Evolutionary conservation across 331 rosid species (phyloP), one percentile per base, ranked within the genome.

Genomic region (Rosa hybrid): DNA sequence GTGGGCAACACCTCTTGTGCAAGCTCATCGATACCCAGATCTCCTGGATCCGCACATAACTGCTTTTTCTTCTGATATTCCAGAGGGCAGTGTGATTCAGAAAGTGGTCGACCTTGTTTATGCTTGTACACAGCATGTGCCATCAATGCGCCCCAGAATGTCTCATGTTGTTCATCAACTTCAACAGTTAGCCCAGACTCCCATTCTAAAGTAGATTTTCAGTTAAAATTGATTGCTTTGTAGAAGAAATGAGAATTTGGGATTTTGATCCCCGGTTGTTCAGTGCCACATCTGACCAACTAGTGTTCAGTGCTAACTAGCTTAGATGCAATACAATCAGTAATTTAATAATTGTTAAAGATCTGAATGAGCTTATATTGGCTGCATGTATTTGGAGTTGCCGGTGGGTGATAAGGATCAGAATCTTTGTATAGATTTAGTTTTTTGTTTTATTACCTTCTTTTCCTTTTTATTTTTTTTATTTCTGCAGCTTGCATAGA

Each of bases 61-160:
- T 14, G 83, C 88, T 5, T 88, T 92, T 9, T 82, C 92, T 3
- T 83, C 90, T 42, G 86, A 67, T 39, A 87, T 90, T 56, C 99
- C 98, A 0, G 99, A 96, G 84, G 86, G 94, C 49, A 85, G 86
- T 68, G 86, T 86, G 34, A 90, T 96, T 51, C 98, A 96, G 81
- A 96, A 91, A 86, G 98, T 96, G 68, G 97, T 96, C 44, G 99
- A 96, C 76, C 99, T 96, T 3, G 99, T 96, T 53, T 96, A 96
- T 86, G 93, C 99, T 3, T 96, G 99, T 90, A 96, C 99, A 0
- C 99, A 96, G 80, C 96, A 96, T 81, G 98, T 93, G 56, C 99
- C 99, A 13, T 96, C 97, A 13, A 96, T 93, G 97, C 97, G 98
- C 39, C 99, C 99, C 3, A 83, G 99, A 86, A 96, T 93, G 99